A percentile compares a stretch with the other conserved stretches of the same genome.
Evolutionary conservation across 495 filamentous ascomycete genomes (phyloP).

Genomic region (Haplographium delicatum): DNA sequence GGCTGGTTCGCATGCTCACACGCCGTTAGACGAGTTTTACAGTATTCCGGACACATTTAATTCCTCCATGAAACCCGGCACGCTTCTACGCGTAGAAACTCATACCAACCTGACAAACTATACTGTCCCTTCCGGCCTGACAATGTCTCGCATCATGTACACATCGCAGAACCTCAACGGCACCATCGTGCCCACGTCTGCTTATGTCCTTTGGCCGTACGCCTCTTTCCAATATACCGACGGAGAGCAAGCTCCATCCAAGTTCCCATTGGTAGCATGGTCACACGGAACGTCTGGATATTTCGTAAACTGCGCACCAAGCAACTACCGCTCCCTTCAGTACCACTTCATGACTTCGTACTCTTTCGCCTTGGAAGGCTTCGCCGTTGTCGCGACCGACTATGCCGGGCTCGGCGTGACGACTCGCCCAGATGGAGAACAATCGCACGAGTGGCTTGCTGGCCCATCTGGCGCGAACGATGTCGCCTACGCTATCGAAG

Average conservation of each 20-base stretch:
- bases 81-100: constrained; percentile 32
- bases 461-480: constrained; percentile 37
- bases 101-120: constrained; percentile 31
- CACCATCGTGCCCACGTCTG: constrained; percentile 43
- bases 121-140: constrained; percentile 32
- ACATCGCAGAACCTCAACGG: constrained; percentile 40
- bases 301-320: constrained; percentile 38
- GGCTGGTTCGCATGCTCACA: not conserved
- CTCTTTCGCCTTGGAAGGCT: constrained; percentile 42
- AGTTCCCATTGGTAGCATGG: constrained; percentile 43
- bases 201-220: constrained; percentile 49
- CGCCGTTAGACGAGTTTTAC: constrained; percentile 26
- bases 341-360: constrained; percentile 40
- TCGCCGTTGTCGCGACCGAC: constrained; percentile 51
- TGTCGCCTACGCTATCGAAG: constrained; percentile 37
- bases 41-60: constrained; percentile 18
- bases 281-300: constrained; percentile 49
- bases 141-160: constrained; percentile 46
- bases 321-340: constrained; percentile 39
- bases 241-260: not conserved
- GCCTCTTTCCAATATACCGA: constrained; percentile 22
- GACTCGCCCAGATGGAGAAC: constrained; percentile 29
- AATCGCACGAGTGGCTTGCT: constrained; percentile 40
- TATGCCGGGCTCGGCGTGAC: constrained; percentile 49
- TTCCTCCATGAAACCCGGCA: constrained; percentile 23